Conservation (phyloP, 1,139 yeast species). For the Hemisphaericaspora xylanilytica region DNA sequence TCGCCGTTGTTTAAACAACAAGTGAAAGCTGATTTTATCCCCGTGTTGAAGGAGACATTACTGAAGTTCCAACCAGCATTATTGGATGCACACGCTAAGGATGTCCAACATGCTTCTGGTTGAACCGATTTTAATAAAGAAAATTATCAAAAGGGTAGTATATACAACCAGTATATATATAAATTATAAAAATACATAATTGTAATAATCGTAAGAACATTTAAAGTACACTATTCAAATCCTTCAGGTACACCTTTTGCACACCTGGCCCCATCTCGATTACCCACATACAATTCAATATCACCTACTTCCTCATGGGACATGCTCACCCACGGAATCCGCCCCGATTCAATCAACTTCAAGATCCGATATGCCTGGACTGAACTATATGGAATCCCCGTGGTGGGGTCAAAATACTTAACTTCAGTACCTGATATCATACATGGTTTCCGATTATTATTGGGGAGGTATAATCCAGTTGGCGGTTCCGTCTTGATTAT, state of each 20-base stretch:
- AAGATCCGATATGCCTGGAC: slow-evolving; percentile 75
- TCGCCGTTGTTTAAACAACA: slow-evolving; percentile 36
- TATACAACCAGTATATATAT: not conserved
- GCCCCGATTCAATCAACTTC: slow-evolving; percentile 64
- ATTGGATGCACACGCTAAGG: slow-evolving; percentile 57
- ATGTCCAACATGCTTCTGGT: slow-evolving; percentile 49
- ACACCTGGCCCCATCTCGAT: slow-evolving; percentile 54
- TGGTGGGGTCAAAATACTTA: slow-evolving; percentile 80
- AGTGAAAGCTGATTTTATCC: slow-evolving; percentile 49
- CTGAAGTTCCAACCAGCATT: slow-evolving; percentile 60
- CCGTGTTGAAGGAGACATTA: slow-evolving; percentile 48
- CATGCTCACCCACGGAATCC: slow-evolving; percentile 64
- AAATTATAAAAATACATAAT: too few species aligned
- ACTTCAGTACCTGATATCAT: slow-evolving; percentile 78
- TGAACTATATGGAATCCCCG: slow-evolving; percentile 81
- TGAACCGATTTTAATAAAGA: too few species aligned
- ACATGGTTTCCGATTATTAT: slow-evolving; percentile 68
- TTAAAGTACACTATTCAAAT: slow-evolving; percentile 34
- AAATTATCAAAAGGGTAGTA: too few species aligned
- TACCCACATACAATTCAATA: slow-evolving; percentile 54
- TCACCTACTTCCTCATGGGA: slow-evolving; percentile 59
- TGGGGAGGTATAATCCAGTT: slow-evolving; percentile 70
- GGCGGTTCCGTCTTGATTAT: slow-evolving; percentile 66
- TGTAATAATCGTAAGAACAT: not conserved
- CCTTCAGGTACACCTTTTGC: slow-evolving; percentile 92